Conservation (phyloP, 2,329 filamentous ascomycete genomes). For the Seiridium cupressi region DNA sequence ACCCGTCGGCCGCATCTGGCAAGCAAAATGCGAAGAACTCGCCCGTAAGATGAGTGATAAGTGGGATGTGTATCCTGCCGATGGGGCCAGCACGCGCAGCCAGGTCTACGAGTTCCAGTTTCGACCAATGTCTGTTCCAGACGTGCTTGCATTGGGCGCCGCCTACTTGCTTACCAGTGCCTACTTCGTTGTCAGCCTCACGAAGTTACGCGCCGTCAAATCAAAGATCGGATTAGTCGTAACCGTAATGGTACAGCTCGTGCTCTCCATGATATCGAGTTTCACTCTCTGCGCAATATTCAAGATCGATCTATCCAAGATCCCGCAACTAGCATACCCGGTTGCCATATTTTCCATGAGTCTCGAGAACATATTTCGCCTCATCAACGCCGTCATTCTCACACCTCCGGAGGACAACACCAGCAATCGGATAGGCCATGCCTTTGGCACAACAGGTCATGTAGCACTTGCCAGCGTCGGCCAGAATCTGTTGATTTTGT, state of each 20-base stretch:
- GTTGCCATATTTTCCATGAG: conserved; percentile 76
- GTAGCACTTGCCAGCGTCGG: conserved; percentile 65
- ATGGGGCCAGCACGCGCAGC: conserved; percentile 52
- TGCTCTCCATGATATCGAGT: conserved; percentile 72
- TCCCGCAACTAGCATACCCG: conserved; percentile 73
- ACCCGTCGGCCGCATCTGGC: conserved; percentile 64
- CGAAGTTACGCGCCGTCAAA: conserved; percentile 71
- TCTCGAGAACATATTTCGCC: conserved; percentile 73
- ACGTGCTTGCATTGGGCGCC: conserved; percentile 60
- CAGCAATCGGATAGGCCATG: conserved; percentile 67
- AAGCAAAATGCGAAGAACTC: conserved; percentile 54
- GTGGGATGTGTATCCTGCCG: conserved; percentile 61
- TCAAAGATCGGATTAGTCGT: conserved; percentile 71
- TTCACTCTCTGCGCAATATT: conserved; percentile 77
- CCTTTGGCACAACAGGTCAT: conserved; percentile 71
- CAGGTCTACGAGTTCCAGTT: conserved; percentile 78
- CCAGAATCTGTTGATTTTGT: conserved; percentile 68
- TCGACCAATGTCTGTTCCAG: conserved; percentile 66
- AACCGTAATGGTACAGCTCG: conserved; percentile 68
- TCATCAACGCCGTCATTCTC: conserved; percentile 75
- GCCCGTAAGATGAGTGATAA: conserved; percentile 45
- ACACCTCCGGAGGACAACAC: conserved; percentile 69
- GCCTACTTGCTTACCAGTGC: conserved; percentile 63
- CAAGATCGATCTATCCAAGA: conserved; percentile 71
- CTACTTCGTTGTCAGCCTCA: conserved; percentile 67